Evolutionary conservation across 306 rosid genomes (phyloP).

Genomic region (Quercus dentata): DNA sequence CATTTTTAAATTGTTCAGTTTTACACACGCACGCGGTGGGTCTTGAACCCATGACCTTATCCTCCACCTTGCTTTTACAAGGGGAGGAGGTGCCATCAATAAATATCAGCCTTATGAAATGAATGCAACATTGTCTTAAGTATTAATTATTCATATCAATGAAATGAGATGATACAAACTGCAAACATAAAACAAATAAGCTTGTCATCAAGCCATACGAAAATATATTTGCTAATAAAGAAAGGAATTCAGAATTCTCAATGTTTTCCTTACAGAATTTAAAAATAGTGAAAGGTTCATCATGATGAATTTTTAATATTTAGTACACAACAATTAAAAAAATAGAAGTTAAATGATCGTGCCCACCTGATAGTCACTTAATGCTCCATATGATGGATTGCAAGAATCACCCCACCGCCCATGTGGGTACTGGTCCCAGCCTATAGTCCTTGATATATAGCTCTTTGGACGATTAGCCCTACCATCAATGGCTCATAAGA

Average conservation of each 20-base stretch:
- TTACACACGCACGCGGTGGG: no score
- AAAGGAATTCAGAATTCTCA: neutral
- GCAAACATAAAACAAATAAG: neutral
- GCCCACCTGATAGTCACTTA: conserved; percentile 82
- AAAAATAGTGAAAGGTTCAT: neutral
- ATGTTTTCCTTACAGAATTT: neutral
- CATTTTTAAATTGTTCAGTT: no score
- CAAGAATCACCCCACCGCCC: conserved; percentile 95
- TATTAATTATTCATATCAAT: no score
- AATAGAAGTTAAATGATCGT: neutral
- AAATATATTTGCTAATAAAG: neutral
- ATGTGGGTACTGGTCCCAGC: conserved; percentile 97
- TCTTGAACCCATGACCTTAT: no score
- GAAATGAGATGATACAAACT: neutral
- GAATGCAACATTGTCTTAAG: neutral
- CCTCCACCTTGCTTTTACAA: no score
- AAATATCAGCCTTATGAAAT: neutral
- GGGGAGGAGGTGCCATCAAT: neutral
- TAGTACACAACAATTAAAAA: conserved; percentile 7
- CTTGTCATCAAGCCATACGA: neutral
- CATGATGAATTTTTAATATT: neutral
- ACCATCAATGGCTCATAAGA: conserved; percentile 23
- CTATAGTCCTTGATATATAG: conserved; percentile 88
- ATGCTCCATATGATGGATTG: conserved; percentile 88
- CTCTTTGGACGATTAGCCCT: conserved; percentile 99